Percentiles rank a stretch among this genome's conserved stretches.
phyloP scores from a whole-genome alignment of 108 stramenopile genomes.

The Cyclotella cryptica region DNA sequence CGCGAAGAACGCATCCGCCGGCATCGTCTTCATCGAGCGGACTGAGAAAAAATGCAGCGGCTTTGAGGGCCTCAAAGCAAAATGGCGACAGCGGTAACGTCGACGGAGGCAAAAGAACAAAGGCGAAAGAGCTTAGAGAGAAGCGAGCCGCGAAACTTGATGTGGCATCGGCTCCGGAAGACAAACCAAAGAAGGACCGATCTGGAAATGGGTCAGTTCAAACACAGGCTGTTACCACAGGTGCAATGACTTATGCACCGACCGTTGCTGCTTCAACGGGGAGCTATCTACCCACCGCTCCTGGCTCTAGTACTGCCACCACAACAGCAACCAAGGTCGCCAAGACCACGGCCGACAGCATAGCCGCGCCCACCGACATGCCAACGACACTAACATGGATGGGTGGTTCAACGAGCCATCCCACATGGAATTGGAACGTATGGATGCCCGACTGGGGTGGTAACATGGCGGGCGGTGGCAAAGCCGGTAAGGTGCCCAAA shows the following conservation, averaged over 20 bases:
- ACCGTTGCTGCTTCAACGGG: too few species aligned
- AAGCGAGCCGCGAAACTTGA: neutral
- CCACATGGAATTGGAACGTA: neutral
- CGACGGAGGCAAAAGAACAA: neutral
- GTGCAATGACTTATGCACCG: too few species aligned
- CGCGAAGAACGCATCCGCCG: neutral
- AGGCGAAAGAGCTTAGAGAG: neutral
- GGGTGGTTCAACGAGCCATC: neutral
- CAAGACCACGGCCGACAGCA: neutral
- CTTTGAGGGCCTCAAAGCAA: neutral
- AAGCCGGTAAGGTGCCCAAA: neutral
- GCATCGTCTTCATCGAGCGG: neutral
- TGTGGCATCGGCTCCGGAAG: neutral
- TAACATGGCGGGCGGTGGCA: neutral
- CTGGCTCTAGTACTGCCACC: neutral
- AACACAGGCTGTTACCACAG: neutral
- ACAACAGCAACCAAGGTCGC: neutral
- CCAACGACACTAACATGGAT: neutral
- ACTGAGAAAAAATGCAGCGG: conserved; percentile 11
- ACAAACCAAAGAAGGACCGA: neutral
- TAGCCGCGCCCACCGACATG: neutral
- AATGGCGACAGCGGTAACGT: neutral
- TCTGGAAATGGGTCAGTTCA: neutral
- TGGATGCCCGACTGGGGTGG: neutral
- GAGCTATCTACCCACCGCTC: too few species aligned